Percentiles rank a stretch among this genome's conserved stretches.
Conservation (phyloP, 2,329 filamentous ascomycete species). For the Scedosporium boydii region DNA sequence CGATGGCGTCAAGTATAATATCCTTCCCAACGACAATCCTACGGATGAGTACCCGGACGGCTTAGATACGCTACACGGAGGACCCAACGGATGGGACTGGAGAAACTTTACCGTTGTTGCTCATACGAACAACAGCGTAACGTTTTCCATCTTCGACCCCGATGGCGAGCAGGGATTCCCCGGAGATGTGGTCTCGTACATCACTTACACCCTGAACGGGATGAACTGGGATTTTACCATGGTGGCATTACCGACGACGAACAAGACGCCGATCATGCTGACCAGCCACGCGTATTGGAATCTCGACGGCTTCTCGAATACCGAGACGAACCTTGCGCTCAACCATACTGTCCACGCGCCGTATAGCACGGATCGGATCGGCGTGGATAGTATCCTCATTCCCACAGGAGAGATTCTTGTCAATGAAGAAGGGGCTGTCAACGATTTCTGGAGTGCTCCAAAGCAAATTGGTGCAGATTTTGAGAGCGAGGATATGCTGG, state of each 20-base stretch:
- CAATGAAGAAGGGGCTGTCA: constrained; percentile 57
- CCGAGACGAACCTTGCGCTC: constrained; percentile 52
- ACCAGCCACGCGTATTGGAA: constrained; percentile 73
- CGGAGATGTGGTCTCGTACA: constrained; percentile 62
- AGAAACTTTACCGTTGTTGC: constrained; percentile 69
- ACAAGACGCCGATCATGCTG: constrained; percentile 77
- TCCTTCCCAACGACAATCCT: constrained; percentile 55
- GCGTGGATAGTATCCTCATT: constrained; percentile 60
- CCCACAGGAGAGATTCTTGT: constrained; percentile 68
- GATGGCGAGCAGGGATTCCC: constrained; percentile 71
- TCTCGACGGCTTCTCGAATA: constrained; percentile 68
- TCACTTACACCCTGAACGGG: constrained; percentile 62
- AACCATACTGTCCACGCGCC: constrained; percentile 68
- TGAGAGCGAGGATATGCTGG: constrained; percentile 47
- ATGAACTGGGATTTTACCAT: constrained; percentile 66
- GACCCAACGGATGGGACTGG: constrained; percentile 65
- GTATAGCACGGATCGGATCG: constrained; percentile 61
- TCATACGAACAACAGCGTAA: constrained; percentile 58
- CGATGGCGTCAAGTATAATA: constrained; percentile 50
- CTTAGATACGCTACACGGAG: constrained; percentile 59
- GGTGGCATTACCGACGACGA: constrained; percentile 58
- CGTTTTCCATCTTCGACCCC: constrained; percentile 63
- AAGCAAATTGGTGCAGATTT: constrained; percentile 71
- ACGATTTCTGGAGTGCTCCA: constrained; percentile 73
- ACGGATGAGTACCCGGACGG: constrained; percentile 39